Percentiles rank a stretch among this genome's conserved stretches.
Conservation (phyloP, 768 basidiomycete genomes). For the Tulasnella sp. region DNA sequence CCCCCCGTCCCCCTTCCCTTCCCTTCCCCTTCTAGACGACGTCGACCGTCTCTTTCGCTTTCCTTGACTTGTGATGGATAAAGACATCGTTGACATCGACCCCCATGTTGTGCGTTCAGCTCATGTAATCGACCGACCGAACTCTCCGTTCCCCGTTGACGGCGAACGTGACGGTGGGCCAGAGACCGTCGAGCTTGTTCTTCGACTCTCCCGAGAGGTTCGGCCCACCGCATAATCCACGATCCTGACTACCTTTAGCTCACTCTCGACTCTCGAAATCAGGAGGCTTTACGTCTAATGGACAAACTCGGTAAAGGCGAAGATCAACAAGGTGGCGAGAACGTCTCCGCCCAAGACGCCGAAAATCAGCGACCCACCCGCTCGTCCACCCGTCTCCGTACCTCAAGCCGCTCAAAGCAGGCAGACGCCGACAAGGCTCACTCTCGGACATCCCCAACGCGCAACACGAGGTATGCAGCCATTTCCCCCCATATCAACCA, state of each 20-base stretch:
- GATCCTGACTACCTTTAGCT: background rate
- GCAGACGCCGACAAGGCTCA: background rate
- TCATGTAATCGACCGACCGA: background rate
- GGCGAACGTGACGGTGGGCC: conserved; percentile 4
- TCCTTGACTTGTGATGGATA: background rate
- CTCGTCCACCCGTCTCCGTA: background rate
- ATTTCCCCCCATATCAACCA: background rate
- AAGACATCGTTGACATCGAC: background rate
- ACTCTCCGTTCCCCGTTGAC: background rate
- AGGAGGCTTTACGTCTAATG: conserved; percentile 1
- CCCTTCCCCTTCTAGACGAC: background rate
- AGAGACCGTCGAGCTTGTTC: conserved; percentile 7
- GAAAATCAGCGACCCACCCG: background rate
- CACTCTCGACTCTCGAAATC: background rate
- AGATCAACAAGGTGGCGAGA: background rate
- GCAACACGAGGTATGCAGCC: background rate
- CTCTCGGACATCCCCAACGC: background rate
- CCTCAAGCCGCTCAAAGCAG: background rate
- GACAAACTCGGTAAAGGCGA: background rate
- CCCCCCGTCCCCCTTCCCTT: background rate
- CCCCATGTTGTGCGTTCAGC: background rate
- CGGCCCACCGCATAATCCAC: background rate
- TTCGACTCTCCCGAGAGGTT: background rate
- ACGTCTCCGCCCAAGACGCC: background rate
- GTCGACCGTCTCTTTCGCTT: background rate